Percentiles rank a stretch among this genome's conserved stretches.
phyloP scores from a whole-genome alignment of 75 land plant species.

The Chamaecyparis obtusa region DNA sequence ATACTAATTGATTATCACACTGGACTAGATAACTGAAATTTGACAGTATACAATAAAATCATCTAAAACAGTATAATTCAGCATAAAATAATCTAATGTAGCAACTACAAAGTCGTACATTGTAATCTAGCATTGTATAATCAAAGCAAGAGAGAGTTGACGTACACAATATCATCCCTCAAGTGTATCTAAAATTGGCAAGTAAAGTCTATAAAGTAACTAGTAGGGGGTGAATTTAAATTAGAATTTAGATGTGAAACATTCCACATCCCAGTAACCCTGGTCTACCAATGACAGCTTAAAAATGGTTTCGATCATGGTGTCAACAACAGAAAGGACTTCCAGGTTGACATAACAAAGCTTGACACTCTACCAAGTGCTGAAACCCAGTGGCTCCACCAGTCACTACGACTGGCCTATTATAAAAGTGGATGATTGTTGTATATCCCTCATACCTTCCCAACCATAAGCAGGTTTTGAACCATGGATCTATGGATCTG shows the following conservation, averaged over 20 bases:
- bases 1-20: background rate
- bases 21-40: background rate
- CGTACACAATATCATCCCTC: background rate
- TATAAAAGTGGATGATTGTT: no score
- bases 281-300: no score
- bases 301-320: background rate
- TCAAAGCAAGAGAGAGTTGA: background rate
- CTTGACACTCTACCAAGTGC: no score
- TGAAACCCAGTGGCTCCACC: no score
- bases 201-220: background rate
- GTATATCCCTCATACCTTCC: no score
- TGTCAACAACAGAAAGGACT: background rate
- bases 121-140: background rate
- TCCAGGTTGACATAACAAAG: no score
- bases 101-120: background rate
- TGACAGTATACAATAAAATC: background rate
- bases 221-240: background rate
- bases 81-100: background rate
- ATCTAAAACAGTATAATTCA: background rate
- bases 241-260: background rate
- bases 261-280: no score
- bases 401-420: no score
- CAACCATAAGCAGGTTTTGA: no score
- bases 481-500: no score
- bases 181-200: background rate